phyloP scores from a whole-genome alignment of 441 rosid genomes.

The Aleurites moluccanus region DNA sequence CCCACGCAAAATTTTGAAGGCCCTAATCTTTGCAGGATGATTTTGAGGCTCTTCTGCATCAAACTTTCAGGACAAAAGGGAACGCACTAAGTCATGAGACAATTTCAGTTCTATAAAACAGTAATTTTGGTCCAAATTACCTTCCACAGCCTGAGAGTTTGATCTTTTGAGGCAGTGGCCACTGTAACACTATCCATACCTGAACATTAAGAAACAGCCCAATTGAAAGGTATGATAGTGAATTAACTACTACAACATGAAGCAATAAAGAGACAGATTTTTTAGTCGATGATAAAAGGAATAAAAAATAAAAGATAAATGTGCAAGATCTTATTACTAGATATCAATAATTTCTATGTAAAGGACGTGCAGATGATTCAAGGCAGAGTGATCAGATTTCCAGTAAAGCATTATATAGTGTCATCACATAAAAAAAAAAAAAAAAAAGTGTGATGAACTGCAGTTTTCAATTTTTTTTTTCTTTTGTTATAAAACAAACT shows the following conservation, averaged over 20 bases:
- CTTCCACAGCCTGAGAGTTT: constrained; percentile 89
- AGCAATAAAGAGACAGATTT: background rate
- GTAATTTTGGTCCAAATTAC: constrained; percentile 39
- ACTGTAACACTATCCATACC: constrained; percentile 46
- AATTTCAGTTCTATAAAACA: constrained; percentile 16
- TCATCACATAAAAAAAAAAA: background rate
- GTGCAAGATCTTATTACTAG: background rate
- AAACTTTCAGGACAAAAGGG: constrained; percentile 47
- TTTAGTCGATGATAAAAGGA: background rate
- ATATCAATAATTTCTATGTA: background rate
- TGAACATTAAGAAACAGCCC: constrained; percentile 32
- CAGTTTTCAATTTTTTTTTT: background rate
- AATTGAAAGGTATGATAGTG: constrained; percentile 7
- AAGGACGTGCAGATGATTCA: background rate
- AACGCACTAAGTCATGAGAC: constrained; percentile 16
- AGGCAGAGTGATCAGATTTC: background rate
- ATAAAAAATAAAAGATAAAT: background rate
- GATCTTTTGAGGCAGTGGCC: constrained; percentile 93
- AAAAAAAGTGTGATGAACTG: background rate
- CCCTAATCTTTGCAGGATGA: constrained; percentile 50
- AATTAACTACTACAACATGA: constrained; percentile 12
- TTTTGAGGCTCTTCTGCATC: constrained; percentile 45
- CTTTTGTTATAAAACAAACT: background rate
- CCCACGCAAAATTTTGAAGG: constrained; percentile 80
- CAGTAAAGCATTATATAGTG: background rate